phyloP scores from a whole-genome alignment of 1,284 basidiomycete genomes.

The Tilletia walkeri region DNA sequence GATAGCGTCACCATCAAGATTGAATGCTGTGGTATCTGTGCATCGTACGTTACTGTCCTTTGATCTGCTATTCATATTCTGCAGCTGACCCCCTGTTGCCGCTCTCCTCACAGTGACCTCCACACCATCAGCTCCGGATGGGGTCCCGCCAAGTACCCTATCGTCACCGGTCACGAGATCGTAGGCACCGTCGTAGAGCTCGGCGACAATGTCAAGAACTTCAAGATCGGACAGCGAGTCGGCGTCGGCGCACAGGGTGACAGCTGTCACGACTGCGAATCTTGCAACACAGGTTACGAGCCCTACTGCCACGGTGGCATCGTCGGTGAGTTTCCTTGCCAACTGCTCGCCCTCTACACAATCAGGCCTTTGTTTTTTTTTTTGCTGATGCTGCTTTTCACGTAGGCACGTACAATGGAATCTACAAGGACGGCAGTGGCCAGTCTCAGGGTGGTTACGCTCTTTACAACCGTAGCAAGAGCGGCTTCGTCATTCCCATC shows the following conservation, averaged over 20 bases:
- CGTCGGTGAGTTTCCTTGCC: constrained; percentile 1
- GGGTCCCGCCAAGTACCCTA: constrained; percentile 40
- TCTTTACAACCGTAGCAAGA: constrained; percentile 41
- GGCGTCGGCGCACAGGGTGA: constrained; percentile 19
- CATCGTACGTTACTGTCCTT: constrained; percentile 5
- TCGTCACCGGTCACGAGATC: constrained; percentile 22
- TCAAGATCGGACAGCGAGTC: constrained; percentile 20
- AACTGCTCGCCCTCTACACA: background rate
- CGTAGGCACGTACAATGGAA: constrained; percentile 12
- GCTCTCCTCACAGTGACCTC: constrained; percentile 23
- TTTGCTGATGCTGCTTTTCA: background rate
- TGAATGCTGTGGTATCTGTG: constrained; percentile 40
- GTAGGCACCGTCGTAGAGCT: constrained; percentile 15
- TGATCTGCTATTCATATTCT: too few relatives aligned
- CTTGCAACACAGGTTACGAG: background rate
- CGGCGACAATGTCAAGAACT: constrained; percentile 18
- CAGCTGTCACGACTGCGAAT: constrained; percentile 12
- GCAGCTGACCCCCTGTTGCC: background rate
- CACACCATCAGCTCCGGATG: constrained; percentile 45
- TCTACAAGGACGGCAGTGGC: constrained; percentile 26
- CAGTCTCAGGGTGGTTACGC: constrained; percentile 43
- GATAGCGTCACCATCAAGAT: constrained; percentile 42
- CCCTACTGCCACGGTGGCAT: constrained; percentile 8
- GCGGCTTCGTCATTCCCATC: constrained; percentile 49
- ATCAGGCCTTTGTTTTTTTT: too few relatives aligned